phyloP scores from a whole-genome alignment of 768 basidiomycete species.

The Tylopilus plumbeoviolaceoides region DNA sequence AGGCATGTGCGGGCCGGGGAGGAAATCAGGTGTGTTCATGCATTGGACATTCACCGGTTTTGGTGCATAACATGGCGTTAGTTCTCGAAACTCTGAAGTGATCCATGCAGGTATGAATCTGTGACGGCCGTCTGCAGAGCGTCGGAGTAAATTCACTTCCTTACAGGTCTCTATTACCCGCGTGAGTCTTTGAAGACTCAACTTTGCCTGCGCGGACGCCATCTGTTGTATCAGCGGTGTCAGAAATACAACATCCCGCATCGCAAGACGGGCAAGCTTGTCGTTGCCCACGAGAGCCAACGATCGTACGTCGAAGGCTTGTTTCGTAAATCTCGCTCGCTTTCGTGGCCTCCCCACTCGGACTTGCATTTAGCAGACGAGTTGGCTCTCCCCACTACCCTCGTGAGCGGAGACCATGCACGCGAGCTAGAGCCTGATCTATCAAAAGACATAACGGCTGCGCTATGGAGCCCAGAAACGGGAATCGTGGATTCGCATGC shows the following conservation, averaged over 20 bases:
- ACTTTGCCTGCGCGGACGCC: constrained; percentile 82
- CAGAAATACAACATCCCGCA: constrained; percentile 55
- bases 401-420: constrained; percentile 67
- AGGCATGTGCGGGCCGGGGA: constrained; percentile 72
- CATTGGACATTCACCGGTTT: neutral
- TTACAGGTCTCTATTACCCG: constrained; percentile 79
- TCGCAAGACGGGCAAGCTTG: constrained; percentile 81
- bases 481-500: constrained; percentile 89
- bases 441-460: constrained; percentile 61
- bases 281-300: constrained; percentile 74
- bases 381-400: constrained; percentile 53
- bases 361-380: constrained; percentile 20
- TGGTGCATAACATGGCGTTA: constrained; percentile 24
- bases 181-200: constrained; percentile 77
- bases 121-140: neutral
- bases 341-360: constrained; percentile 49
- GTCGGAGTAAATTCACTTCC: neutral
- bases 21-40: constrained; percentile 66
- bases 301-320: constrained; percentile 66
- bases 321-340: constrained; percentile 52
- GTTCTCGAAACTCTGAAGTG: constrained; percentile 93
- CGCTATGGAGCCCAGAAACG: constrained; percentile 80
- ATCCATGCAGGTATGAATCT: constrained; percentile 71
- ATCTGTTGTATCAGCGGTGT: constrained; percentile 80
- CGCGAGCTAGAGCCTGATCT: constrained; percentile 80